A percentile compares a stretch with the other conserved stretches of the same genome.
These are phyloP conservation scores for Phalaenopsis equestris DNA, from an alignment of 106 monocot species.

Conservation along the genomic window DNA sequence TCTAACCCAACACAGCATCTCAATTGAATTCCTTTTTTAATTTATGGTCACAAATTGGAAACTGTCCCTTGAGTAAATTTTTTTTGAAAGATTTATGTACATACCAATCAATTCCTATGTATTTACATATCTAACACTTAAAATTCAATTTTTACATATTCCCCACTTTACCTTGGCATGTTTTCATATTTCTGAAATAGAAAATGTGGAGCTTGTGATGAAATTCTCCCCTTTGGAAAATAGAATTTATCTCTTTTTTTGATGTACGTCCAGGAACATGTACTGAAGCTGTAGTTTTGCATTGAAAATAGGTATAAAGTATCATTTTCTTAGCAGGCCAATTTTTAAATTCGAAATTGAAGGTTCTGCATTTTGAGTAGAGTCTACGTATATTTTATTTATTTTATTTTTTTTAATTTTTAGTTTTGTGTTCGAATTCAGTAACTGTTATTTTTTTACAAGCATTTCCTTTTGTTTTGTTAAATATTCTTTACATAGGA, in stretches of 20 bases:
- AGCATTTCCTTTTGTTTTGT: not conserved
- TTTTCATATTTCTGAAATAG: not conserved
- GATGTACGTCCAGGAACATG: not conserved
- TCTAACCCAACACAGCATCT: too few relatives aligned
- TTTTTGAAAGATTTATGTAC: too few relatives aligned
- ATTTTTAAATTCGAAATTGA: not conserved
- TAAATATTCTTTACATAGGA: not conserved
- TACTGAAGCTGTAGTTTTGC: not conserved
- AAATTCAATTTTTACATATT: too few relatives aligned
- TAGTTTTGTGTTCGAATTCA: not conserved
- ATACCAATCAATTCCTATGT: too few relatives aligned
- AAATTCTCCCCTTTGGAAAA: not conserved
- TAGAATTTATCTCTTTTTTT: not conserved
- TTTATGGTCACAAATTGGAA: too few relatives aligned
- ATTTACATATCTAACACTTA: too few relatives aligned
- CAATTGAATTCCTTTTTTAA: too few relatives aligned
- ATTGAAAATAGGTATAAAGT: not conserved
- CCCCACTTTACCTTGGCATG: too few relatives aligned
- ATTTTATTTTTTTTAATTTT: conserved; percentile 1
- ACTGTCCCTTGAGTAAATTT: too few relatives aligned
- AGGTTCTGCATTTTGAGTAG: not conserved
- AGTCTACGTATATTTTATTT: not conserved
- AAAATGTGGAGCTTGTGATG: not conserved
- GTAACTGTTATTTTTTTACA: not conserved
- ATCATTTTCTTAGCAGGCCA: not conserved